phyloP scores from a whole-genome alignment of 495 filamentous ascomycete species.

The Aspergillus asperescens region DNA sequence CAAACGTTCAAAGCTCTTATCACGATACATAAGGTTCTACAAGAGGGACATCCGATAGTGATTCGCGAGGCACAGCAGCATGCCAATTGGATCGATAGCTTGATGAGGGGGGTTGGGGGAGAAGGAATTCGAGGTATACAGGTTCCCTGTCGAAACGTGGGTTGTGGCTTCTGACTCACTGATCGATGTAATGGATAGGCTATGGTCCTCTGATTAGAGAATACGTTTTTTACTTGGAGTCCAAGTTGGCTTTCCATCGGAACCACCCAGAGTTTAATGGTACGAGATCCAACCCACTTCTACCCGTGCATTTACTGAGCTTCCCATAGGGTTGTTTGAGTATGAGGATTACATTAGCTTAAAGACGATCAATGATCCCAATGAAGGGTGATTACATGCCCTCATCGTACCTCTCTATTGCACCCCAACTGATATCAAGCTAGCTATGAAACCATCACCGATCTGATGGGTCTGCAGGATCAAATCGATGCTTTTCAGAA shows the following conservation, averaged over 20 bases:
- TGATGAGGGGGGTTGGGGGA: constrained; percentile 76
- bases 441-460: constrained; percentile 91
- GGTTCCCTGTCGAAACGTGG: neutral
- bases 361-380: constrained; percentile 97
- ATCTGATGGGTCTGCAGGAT: constrained; percentile 94
- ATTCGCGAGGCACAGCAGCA: constrained; percentile 86
- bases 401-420: neutral
- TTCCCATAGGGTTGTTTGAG: constrained; percentile 67
- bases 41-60: constrained; percentile 88
- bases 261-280: constrained; percentile 98
- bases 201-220: constrained; percentile 90
- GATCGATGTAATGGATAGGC: constrained; percentile 44
- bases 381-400: constrained; percentile 65
- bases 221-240: constrained; percentile 90
- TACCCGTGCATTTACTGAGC: constrained; percentile 14
- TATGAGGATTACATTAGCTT: constrained; percentile 99
- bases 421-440: constrained; percentile 15
- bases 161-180: constrained; percentile 11
- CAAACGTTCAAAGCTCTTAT: constrained; percentile 92
- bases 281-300: constrained; percentile 27
- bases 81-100: constrained; percentile 84
- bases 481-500: constrained; percentile 98
- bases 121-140: constrained; percentile 73
- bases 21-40: constrained; percentile 91
- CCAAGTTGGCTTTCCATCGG: constrained; percentile 89